Evolutionary conservation across 2,329 filamentous ascomycete genomes (phyloP).

Genomic region (Xylariaceae sp.): DNA sequence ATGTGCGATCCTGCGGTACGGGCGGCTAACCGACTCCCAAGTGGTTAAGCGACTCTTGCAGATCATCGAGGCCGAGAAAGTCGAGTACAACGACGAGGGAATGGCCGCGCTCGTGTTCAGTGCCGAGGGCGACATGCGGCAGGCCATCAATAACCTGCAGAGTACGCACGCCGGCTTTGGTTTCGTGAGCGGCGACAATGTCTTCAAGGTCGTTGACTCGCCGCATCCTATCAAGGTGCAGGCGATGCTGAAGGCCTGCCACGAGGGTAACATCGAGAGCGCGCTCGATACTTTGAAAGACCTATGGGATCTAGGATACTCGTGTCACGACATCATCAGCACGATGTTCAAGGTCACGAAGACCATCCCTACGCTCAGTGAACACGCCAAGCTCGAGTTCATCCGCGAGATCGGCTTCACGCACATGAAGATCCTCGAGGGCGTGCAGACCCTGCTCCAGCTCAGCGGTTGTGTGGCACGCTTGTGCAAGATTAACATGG

Average conservation of each 20-base stretch:
- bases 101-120: slow-evolving; percentile 96
- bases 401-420: slow-evolving; percentile 99
- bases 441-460: slow-evolving; percentile 93
- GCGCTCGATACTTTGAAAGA: slow-evolving; percentile 87
- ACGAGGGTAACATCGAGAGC: slow-evolving; percentile 87
- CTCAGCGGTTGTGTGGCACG: slow-evolving; percentile 91
- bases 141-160: slow-evolving; percentile 98
- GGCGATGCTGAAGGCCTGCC: slow-evolving; percentile 97
- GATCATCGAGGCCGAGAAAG: slow-evolving; percentile 90
- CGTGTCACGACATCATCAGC: slow-evolving; percentile 98
- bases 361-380: slow-evolving; percentile 87
- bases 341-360: slow-evolving; percentile 99
- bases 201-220: slow-evolving; percentile 96
- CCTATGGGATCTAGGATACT: slow-evolving; percentile 94
- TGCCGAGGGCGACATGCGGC: slow-evolving; percentile 97
- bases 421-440: slow-evolving; percentile 99
- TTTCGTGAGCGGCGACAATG: slow-evolving; percentile 96
- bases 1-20: slow-evolving; percentile 94
- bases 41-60: slow-evolving; percentile 90
- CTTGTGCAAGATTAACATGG: slow-evolving; percentile 96
- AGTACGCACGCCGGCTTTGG: slow-evolving; percentile 93
- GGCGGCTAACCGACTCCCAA: slow-evolving; percentile 89
- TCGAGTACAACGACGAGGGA: slow-evolving; percentile 90
- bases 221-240: slow-evolving; percentile 98
- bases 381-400: slow-evolving; percentile 95